Percentiles rank a stretch among this genome's conserved stretches.
Evolutionary conservation across 108 stramenopile genomes (phyloP).

Genomic region (Skeletonema potamos): DNA sequence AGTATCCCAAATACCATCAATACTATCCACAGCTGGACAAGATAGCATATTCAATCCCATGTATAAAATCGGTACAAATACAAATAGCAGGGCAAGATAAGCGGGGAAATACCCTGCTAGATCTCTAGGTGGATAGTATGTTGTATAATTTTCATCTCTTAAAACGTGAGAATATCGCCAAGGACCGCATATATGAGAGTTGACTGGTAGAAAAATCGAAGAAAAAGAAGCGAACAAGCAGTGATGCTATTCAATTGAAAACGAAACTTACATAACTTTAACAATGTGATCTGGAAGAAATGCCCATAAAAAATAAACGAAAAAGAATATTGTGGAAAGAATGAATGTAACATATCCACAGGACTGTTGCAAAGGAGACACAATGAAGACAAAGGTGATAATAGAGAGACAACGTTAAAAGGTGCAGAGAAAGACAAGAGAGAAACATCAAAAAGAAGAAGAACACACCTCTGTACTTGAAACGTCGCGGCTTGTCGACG

Average conservation of each 20-base stretch:
- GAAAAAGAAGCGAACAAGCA: neutral
- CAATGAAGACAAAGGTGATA: neutral
- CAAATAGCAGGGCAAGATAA: conserved; percentile 29
- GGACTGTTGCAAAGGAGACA: conserved; percentile 4
- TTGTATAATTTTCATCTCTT: conserved; percentile 33
- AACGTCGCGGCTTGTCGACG: neutral
- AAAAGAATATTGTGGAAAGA: conserved; percentile 27
- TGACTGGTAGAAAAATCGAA: too few species aligned
- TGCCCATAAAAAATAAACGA: conserved; percentile 26
- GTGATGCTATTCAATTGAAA: neutral
- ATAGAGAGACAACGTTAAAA: too few species aligned
- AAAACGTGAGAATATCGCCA: neutral
- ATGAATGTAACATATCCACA: conserved; percentile 41
- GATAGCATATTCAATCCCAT: conserved; percentile 44
- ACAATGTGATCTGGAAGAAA: conserved; percentile 18
- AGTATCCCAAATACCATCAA: conserved; percentile 39
- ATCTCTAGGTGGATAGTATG: conserved; percentile 32
- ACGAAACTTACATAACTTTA: conserved; percentile 20
- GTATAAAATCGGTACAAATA: conserved; percentile 30
- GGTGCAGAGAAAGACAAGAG: neutral
- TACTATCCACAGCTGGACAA: conserved; percentile 15
- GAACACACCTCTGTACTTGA: neutral
- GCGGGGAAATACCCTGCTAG: conserved; percentile 26
- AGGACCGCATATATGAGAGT: neutral
- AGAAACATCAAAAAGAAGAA: neutral